Evolutionary conservation across 257 asterid genomes (phyloP).

Genomic region (Gynochthodes officinalis): DNA sequence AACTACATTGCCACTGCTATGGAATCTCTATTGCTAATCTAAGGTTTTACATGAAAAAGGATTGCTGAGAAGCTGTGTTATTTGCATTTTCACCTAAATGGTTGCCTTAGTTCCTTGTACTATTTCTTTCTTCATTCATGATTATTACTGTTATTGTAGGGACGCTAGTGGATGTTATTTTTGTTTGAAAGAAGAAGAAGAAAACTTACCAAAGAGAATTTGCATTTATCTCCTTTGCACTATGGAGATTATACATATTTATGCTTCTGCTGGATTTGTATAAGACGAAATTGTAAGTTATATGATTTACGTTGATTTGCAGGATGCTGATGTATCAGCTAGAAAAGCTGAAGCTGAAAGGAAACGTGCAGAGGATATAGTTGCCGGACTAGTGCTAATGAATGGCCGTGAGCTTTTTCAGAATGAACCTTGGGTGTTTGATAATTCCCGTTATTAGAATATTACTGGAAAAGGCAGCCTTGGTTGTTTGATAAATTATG

Average conservation of each 20-base stretch:
- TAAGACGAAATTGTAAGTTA: neutral
- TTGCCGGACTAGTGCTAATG: constrained; percentile 68
- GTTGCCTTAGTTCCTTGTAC: neutral
- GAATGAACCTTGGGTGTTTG: constrained; percentile 80
- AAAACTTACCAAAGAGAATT: neutral
- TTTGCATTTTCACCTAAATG: neutral
- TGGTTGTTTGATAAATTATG: neutral
- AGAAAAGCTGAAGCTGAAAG: constrained; percentile 60
- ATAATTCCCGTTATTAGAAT: constrained; percentile 50
- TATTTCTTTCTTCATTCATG: neutral
- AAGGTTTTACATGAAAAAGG: neutral
- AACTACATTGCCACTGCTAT: neutral
- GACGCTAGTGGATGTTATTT: neutral
- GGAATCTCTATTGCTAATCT: neutral
- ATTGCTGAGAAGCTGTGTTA: neutral
- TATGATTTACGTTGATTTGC: constrained; percentile 8
- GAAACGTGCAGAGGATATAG: constrained; percentile 81
- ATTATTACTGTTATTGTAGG: neutral
- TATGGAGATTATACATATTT: neutral
- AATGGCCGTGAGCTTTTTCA: constrained; percentile 82
- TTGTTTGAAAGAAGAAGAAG: neutral
- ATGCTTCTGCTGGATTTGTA: neutral
- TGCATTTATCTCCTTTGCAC: neutral
- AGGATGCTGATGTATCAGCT: constrained; percentile 70
- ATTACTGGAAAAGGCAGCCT: neutral